Evolutionary conservation across 345 rosid species (phyloP).

Genomic region (Litchi chinensis): DNA sequence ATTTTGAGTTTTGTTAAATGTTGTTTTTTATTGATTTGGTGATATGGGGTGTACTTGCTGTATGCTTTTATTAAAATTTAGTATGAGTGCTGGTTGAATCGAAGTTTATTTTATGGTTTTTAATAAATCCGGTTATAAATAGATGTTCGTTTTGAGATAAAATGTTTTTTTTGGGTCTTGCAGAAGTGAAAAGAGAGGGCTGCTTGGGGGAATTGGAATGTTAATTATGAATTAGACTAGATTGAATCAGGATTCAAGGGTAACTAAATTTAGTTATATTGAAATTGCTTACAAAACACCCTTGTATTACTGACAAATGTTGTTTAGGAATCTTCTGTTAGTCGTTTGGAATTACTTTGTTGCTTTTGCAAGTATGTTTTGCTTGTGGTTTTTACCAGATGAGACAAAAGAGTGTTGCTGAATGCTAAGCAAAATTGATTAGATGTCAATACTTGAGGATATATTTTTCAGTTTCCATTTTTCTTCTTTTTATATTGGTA

Average conservation of each 20-base stretch:
- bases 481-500: background rate
- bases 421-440: background rate
- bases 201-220: background rate
- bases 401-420: background rate
- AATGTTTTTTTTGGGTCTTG: background rate
- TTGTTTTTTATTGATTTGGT: background rate
- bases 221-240: background rate
- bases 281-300: background rate
- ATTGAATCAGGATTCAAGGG: background rate
- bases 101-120: background rate
- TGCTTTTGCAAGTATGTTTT: background rate
- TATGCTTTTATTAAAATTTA: background rate
- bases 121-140: background rate
- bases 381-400: background rate
- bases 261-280: background rate
- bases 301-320: background rate
- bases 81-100: background rate
- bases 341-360: background rate
- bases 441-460: background rate
- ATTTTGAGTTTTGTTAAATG: background rate
- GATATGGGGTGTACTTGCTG: background rate
- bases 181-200: background rate
- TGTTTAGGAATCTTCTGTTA: constrained; percentile 1
- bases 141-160: background rate
- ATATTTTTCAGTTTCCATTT: background rate